These are phyloP conservation scores for Phanerochaete carnosa DNA, from an alignment of 768 basidiomycete genomes.

Conservation along the genomic window DNA sequence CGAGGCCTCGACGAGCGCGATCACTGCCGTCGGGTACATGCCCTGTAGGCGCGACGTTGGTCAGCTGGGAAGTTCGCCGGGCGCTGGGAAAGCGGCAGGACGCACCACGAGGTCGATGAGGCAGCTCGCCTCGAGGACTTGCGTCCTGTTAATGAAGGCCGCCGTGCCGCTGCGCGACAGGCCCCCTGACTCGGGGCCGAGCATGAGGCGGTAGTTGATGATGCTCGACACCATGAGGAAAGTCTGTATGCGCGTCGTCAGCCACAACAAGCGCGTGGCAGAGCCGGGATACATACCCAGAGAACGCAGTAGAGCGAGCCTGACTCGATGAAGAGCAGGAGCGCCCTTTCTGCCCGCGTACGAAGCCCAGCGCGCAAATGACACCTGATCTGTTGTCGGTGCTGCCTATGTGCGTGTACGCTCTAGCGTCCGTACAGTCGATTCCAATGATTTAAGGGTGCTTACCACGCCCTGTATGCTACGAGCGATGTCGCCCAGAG, in stretches of 20 bases:
- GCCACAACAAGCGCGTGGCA: background rate
- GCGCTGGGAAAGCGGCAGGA: background rate
- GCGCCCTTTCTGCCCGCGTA: background rate
- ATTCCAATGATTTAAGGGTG: too few species aligned
- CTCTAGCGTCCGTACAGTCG: too few species aligned
- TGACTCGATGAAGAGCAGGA: background rate
- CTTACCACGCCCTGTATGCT: background rate
- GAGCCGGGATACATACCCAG: background rate
- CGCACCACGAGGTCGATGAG: background rate
- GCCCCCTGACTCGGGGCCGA: too few species aligned
- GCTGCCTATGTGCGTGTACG: background rate
- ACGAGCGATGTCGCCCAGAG: background rate
- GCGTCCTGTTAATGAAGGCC: background rate
- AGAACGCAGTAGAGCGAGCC: background rate
- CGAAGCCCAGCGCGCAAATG: background rate
- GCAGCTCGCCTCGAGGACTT: background rate
- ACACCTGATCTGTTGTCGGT: background rate
- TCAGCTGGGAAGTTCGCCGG: background rate
- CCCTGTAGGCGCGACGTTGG: background rate
- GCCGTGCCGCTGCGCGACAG: background rate
- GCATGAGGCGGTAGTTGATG: background rate
- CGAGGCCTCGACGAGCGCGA: background rate
- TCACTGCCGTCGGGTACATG: background rate
- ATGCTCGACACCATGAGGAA: background rate
- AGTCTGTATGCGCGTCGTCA: too few species aligned